Evolutionary conservation across 1,284 basidiomycete species (phyloP), one percentile per base, ranked within the genome.

Genomic region (Boletellus deceptivus): DNA sequence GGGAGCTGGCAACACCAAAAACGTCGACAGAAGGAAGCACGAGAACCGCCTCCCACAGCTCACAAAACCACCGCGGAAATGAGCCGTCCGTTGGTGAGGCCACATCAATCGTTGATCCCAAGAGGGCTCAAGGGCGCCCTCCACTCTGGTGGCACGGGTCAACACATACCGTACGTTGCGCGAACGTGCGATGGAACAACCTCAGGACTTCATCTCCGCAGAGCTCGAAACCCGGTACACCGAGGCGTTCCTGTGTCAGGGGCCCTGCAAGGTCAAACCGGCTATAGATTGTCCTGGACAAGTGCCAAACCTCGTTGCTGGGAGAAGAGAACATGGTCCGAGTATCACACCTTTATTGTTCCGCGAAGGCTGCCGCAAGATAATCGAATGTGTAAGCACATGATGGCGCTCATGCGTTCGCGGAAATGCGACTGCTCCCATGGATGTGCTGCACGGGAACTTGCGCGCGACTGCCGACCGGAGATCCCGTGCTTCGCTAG

Each of bases 211-310:
- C 63, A 67, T 63, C 53, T 63, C 61, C 61, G 61, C 46, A 58
- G n/a, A 43, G 48, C 43, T 52, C 61, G 65, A 60, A 48, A 48
- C 55, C 65, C 61, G 64, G 37, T 48, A 43, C 44, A 53, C 61
- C 64, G 65, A 63, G 65, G 61, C 46, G 61, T 63, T 67, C 61
- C 63, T 64, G 53, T 49, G 29, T 34, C 50, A 51, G 52, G 56
- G 6, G 17, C 1, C 6, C 36, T 25, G 42, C 17, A 31, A 34
- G 46, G 59, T 52, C 50, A 61, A 67, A 65, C 56, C 49, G 59
- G 65, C 57, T 59, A 65, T 54, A 42, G 42, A 25, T 9, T 66
- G 43, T 58, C 61, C 56, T 17, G 37, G 49, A 65, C 43, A 31
- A 31, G 25, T 35, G 40, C 31, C 42, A 31, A 48, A 27, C 46